These are phyloP conservation scores for Paramecium tetraurelia DNA, from an alignment of 73 alveolate species.

Conservation along the genomic window DNA sequence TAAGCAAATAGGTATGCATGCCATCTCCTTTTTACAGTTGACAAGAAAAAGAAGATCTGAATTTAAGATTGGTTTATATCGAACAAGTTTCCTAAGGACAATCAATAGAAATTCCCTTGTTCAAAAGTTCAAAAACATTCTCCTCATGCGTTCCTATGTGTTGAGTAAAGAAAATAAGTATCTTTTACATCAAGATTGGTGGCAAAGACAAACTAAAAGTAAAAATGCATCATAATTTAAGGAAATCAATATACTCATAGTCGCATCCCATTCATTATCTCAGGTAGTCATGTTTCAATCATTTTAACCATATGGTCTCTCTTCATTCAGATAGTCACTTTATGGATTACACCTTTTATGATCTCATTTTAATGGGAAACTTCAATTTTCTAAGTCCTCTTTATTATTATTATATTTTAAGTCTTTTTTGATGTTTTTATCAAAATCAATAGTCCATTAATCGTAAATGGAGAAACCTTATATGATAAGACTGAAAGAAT, in stretches of 20 bases:
- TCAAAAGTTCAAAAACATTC: background rate
- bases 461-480: background rate
- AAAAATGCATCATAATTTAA: background rate
- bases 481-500: background rate
- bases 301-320: background rate
- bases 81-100: background rate
- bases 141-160: background rate
- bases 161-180: background rate
- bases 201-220: background rate
- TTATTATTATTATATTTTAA: background rate
- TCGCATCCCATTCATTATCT: background rate
- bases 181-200: background rate
- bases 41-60: background rate
- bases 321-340: background rate
- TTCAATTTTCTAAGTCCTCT: background rate
- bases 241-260: background rate
- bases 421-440: background rate
- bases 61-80: background rate
- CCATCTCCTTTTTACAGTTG: background rate
- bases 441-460: background rate
- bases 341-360: conserved; percentile 6
- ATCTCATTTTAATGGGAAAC: background rate
- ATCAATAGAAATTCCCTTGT: background rate
- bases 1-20: background rate
- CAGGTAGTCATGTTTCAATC: background rate